Conservation (phyloP, 2,329 filamentous ascomycete genomes). For the Clonostachys rosea region DNA sequence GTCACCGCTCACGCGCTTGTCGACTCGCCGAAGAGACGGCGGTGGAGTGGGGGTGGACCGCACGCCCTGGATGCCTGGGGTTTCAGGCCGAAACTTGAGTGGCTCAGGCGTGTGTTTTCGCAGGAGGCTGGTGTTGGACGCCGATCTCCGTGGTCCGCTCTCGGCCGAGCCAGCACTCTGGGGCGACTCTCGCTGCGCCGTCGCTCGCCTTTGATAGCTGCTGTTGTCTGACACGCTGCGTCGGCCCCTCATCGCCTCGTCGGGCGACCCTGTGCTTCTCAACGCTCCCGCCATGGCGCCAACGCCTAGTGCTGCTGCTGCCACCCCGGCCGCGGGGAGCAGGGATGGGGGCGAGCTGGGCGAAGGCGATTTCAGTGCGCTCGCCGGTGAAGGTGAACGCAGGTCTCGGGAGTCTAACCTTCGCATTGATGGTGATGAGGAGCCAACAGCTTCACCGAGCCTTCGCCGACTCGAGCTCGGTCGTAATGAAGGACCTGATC, state of each 20-base stretch:
- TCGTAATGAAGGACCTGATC: background rate
- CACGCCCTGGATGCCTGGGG: slow-evolving; percentile 48
- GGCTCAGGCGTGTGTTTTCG: slow-evolving; percentile 49
- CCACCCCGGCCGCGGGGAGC: slow-evolving; percentile 2
- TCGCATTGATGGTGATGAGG: background rate
- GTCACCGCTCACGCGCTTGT: slow-evolving; percentile 69
- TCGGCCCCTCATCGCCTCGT: slow-evolving; percentile 4
- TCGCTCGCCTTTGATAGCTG: background rate
- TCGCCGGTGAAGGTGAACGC: background rate
- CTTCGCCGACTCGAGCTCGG: background rate
- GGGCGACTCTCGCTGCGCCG: background rate
- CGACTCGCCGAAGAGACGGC: slow-evolving; percentile 67
- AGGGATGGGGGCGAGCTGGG: background rate
- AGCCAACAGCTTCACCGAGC: background rate
- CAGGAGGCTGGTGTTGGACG: slow-evolving; percentile 50
- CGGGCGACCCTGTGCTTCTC: too few species aligned
- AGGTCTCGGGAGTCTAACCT: background rate
- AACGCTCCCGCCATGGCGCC: too few species aligned
- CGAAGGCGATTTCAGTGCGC: background rate
- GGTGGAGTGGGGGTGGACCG: slow-evolving; percentile 37
- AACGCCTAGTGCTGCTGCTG: slow-evolving; percentile 3
- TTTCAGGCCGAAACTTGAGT: slow-evolving; percentile 56
- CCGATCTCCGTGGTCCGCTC: slow-evolving; percentile 24
- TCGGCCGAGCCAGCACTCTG: background rate
- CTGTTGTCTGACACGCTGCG: slow-evolving; percentile 33